Percentiles rank a stretch among this genome's conserved stretches.
phyloP scores from a whole-genome alignment of 495 filamentous ascomycete species.

The Parathielavia hyrcaniae region DNA sequence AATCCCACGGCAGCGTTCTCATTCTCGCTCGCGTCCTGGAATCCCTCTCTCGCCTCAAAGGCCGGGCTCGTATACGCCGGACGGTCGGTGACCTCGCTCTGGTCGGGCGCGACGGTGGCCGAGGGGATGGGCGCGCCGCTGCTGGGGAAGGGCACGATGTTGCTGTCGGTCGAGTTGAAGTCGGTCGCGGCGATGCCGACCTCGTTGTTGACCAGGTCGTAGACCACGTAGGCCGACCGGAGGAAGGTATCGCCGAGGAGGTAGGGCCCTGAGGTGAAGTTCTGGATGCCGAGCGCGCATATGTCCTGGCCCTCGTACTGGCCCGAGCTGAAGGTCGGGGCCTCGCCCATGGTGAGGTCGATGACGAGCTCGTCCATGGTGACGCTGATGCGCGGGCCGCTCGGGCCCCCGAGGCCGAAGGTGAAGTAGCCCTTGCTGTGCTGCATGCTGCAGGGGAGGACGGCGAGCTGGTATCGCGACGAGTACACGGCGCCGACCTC shows the following conservation, averaged over 20 bases:
- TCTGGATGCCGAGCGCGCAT: conserved; percentile 73
- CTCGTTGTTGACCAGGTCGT: conserved; percentile 83
- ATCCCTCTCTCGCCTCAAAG: conserved; percentile 38
- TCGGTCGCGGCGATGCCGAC: conserved; percentile 79
- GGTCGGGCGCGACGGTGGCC: conserved; percentile 42
- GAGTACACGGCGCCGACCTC: conserved; percentile 58
- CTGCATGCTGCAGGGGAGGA: conserved; percentile 65
- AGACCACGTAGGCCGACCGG: conserved; percentile 88
- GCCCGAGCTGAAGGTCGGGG: conserved; percentile 41
- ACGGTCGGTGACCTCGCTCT: conserved; percentile 31
- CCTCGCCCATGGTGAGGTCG: conserved; percentile 44
- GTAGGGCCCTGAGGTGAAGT: conserved; percentile 52
- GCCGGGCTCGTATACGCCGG: conserved; percentile 31
- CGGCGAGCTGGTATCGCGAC: conserved; percentile 43
- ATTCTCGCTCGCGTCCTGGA: conserved; percentile 21
- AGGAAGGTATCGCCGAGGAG: conserved; percentile 95
- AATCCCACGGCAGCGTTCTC: conserved; percentile 31
- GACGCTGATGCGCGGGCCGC: conserved; percentile 61
- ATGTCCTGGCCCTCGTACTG: conserved; percentile 50
- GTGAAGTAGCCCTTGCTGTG: conserved; percentile 57
- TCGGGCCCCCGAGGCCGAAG: conserved; percentile 63
- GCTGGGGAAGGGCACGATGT: conserved; percentile 49
- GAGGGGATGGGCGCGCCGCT: conserved; percentile 46
- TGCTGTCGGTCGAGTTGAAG: conserved; percentile 66
- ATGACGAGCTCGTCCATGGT: conserved; percentile 72